Evolutionary conservation across 495 filamentous ascomycete genomes (phyloP), one percentile per base, ranked within the genome.

Genomic region (Penicillium roqueforti): DNA sequence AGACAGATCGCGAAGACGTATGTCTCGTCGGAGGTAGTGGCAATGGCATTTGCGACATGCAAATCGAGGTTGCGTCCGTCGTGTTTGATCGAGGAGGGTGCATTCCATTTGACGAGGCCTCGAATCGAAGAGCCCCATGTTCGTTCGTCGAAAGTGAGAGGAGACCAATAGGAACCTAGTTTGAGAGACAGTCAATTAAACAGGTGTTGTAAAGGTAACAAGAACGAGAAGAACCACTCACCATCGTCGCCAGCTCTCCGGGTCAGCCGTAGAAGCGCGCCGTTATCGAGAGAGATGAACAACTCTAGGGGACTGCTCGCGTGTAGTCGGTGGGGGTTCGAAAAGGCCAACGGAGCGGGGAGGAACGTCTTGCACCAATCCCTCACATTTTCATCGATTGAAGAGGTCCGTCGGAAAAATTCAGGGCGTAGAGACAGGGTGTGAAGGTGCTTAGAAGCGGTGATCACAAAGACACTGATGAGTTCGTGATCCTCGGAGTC

Each of bases 1-100:
- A 97, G 67, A 60, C 86, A 92, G 25, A 93, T 82, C 0, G 90
- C 90, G 61, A 95, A 93, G 1, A 95, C 77, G 61, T 91, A 78
- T 1, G 80, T 84, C 19, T 80, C 77, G 57, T 85, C 81, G 20
- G 85, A 81, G 39, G 86, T 84, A 29, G 78, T 75, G 36, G 77
- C 74, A 50, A 90, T 82, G 19, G 87, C 83, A 28, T 80, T 82
- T 20, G 83, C 80, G 14, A 81, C 74, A 41, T 78, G 85, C 48
- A 80, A 58, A 56, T 92, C 87, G 60, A 93, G 75, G 48, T 79
- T 84, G 47, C 78, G 69, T 63, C 84, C 83, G 44, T 83, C 78
- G 68, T 84, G 84, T 51, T 77, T 78, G 32, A 91, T 72, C 3
- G 80, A 85, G 47, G 84, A 80, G 40, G 81, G 79, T 18, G 84